Conservation (phyloP, 495 filamentous ascomycete genomes). For the Penicillium pancosmium region DNA sequence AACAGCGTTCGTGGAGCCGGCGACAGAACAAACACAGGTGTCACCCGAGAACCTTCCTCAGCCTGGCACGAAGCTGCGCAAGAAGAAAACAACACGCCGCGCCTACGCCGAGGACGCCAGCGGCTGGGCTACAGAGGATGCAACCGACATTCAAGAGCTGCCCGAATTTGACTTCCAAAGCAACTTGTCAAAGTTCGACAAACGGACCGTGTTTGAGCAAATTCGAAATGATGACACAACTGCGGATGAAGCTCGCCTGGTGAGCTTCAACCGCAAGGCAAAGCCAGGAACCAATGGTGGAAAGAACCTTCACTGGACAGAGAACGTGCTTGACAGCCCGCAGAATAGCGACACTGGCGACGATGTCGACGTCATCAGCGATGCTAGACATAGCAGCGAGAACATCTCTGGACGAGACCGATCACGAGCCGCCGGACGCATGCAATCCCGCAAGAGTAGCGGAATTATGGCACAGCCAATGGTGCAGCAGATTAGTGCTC, state of each 20-base stretch:
- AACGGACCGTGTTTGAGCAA: constrained; percentile 82
- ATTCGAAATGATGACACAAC: constrained; percentile 85
- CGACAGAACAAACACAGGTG: constrained; percentile 19
- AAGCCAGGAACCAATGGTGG: constrained; percentile 79
- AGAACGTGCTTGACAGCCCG: constrained; percentile 81
- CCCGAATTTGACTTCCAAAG: constrained; percentile 92
- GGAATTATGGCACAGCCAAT: constrained; percentile 44
- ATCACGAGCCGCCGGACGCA: constrained; percentile 49
- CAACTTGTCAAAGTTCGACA: constrained; percentile 91
- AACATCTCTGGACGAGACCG: constrained; percentile 56
- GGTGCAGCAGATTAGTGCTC: constrained; percentile 37
- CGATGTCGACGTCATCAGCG: constrained; percentile 56
- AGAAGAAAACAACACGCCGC: constrained; percentile 56
- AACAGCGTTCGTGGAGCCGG: constrained; percentile 73
- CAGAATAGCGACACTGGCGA: constrained; percentile 73
- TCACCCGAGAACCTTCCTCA: constrained; percentile 25
- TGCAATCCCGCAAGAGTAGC: constrained; percentile 65
- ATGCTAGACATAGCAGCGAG: constrained; percentile 57
- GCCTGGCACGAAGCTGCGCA: constrained; percentile 47
- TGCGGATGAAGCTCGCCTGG: constrained; percentile 84
- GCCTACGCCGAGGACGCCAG: constrained; percentile 65
- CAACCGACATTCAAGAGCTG: constrained; percentile 93
- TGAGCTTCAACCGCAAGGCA: constrained; percentile 80
- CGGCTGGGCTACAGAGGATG: constrained; percentile 96
- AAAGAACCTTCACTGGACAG: constrained; percentile 88